Evolutionary conservation across 345 rosid genomes (phyloP).

Genomic region (Bruguiera gymnorhiza): DNA sequence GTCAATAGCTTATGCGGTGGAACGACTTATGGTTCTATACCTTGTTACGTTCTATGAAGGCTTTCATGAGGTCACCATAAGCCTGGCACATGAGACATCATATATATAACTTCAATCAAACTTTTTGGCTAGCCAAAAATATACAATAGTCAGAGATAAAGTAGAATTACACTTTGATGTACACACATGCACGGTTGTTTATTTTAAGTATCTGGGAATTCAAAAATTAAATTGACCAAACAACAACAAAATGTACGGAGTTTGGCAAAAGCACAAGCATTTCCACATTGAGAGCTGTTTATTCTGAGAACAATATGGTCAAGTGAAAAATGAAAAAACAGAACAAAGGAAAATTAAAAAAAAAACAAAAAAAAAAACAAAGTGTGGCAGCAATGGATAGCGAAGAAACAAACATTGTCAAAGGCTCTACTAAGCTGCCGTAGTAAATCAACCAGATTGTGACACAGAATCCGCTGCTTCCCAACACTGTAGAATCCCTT

Average conservation of each 20-base stretch:
- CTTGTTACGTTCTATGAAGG: constrained; percentile 89
- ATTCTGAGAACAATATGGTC: no score
- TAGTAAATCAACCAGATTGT: constrained; percentile 86
- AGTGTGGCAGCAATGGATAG: neutral
- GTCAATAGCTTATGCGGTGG: neutral
- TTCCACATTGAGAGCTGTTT: no score
- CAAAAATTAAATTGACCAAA: no score
- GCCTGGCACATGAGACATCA: constrained; percentile 51
- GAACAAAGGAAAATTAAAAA: neutral
- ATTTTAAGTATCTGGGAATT: no score
- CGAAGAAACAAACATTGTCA: constrained; percentile 55
- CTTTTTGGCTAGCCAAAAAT: neutral
- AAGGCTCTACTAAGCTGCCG: constrained; percentile 91
- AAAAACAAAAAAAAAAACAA: neutral
- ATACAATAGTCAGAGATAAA: neutral
- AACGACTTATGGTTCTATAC: constrained; percentile 31
- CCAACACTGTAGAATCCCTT: constrained; percentile 78
- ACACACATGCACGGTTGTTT: no score
- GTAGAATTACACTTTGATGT: neutral
- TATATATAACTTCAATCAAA: constrained; percentile 11
- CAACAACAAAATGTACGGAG: no score
- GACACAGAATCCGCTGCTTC: constrained; percentile 71
- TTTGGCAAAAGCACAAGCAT: no score
- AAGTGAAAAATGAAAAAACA: no score
- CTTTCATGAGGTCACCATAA: constrained; percentile 78